phyloP scores from a whole-genome alignment of 2,329 filamentous ascomycete genomes.

The Lachnellula arida region DNA sequence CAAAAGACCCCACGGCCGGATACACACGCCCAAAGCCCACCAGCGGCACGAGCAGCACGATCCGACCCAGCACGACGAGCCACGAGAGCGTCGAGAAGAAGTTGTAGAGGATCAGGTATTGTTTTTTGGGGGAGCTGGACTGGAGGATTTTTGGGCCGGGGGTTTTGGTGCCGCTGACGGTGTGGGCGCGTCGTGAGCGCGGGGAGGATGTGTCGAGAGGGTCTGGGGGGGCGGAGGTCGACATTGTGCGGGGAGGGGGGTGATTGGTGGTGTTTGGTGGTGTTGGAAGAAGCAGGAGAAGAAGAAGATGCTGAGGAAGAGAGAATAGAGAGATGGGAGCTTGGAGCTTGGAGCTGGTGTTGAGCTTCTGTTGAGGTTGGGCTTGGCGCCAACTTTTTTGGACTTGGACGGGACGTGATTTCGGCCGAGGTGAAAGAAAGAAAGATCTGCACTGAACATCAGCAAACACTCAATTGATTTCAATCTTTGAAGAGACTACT shows the following conservation, averaged over 20 bases:
- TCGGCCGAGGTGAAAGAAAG: background rate
- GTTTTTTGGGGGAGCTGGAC: conserved; percentile 46
- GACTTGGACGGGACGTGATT: no score
- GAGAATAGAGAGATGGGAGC: background rate
- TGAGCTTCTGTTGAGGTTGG: background rate
- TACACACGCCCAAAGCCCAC: conserved; percentile 57
- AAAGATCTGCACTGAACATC: no score
- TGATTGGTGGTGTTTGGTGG: background rate
- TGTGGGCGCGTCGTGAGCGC: background rate
- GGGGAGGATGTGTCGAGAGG: background rate
- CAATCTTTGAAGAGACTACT: background rate
- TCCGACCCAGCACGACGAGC: conserved; percentile 69
- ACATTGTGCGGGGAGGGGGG: background rate
- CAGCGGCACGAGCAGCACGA: conserved; percentile 49
- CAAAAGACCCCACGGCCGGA: conserved; percentile 58
- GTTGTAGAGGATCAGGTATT: conserved; percentile 86
- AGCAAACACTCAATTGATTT: background rate
- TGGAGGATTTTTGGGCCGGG: conserved; percentile 26
- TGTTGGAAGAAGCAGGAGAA: background rate
- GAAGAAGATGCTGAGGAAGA: background rate
- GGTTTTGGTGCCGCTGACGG: conserved; percentile 4
- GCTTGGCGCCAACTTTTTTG: background rate
- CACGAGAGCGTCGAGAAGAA: conserved; percentile 71
- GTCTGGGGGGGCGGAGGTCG: background rate
- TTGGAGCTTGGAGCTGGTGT: background rate